Evolutionary conservation across 2,329 filamentous ascomycete species (phyloP).

Genomic region (Xylogone sp.): DNA sequence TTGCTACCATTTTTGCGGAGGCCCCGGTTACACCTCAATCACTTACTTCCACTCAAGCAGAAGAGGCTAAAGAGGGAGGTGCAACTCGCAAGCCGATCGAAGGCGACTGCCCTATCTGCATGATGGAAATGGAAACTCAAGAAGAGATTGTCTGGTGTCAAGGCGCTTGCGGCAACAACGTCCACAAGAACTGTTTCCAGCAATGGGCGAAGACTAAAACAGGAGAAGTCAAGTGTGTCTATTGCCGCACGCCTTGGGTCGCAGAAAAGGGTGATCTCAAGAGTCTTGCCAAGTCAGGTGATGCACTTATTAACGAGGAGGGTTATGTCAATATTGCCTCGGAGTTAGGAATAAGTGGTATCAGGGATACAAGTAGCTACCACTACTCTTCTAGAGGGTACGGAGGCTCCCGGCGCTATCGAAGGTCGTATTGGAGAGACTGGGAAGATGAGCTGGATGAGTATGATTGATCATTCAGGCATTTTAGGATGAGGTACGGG

Average conservation of each 20-base stretch:
- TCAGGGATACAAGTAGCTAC: conserved; percentile 3
- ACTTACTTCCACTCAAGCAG: conserved; percentile 22
- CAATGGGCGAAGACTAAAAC: conserved; percentile 49
- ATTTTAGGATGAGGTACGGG: too few species aligned
- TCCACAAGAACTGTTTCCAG: conserved; percentile 50
- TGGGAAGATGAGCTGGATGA: not conserved
- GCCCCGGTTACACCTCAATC: conserved; percentile 46
- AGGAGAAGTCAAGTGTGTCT: conserved; percentile 51
- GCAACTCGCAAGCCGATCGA: conserved; percentile 55
- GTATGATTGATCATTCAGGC: too few species aligned
- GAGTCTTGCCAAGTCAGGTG: conserved; percentile 37
- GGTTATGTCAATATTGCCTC: conserved; percentile 61
- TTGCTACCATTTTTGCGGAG: conserved; percentile 49
- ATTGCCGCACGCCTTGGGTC: conserved; percentile 55
- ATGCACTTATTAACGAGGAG: conserved; percentile 38
- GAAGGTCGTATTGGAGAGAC: too few species aligned
- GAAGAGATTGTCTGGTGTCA: conserved; percentile 53
- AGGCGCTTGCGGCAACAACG: conserved; percentile 58
- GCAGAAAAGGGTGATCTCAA: conserved; percentile 33
- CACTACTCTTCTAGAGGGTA: not conserved
- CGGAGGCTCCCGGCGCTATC: not conserved
- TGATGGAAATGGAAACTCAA: conserved; percentile 47
- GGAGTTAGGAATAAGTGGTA: conserved; percentile 52
- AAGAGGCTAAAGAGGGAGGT: conserved; percentile 33
- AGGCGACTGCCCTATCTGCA: conserved; percentile 62